These are phyloP conservation scores for Gonium pectorale DNA, from an alignment of 139 green algal genomes.

Conservation along the genomic window DNA sequence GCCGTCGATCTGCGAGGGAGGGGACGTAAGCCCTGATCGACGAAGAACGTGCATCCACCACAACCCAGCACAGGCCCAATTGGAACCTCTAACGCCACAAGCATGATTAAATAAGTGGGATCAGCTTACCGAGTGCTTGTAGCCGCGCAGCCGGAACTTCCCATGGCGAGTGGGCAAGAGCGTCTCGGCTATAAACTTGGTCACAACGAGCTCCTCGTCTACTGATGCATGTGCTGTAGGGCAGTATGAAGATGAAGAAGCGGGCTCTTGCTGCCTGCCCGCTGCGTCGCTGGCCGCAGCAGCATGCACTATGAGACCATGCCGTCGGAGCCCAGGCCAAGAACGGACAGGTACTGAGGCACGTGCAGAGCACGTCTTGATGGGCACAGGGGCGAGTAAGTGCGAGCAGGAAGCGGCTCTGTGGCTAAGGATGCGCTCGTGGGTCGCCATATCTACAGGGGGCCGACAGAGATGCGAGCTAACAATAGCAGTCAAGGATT, in stretches of 20 bases:
- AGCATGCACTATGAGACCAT: not conserved
- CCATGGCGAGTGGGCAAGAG: constrained; percentile 89
- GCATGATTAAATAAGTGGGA: not conserved
- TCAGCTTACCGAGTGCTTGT: constrained; percentile 86
- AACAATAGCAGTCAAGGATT: too few relatives aligned
- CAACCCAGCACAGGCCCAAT: too few relatives aligned
- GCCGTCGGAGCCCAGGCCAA: too few relatives aligned
- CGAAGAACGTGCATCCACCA: not conserved
- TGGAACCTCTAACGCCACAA: not conserved
- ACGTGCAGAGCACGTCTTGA: too few relatives aligned
- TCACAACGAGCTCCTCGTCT: constrained; percentile 55
- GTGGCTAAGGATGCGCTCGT: constrained; percentile 24
- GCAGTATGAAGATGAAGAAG: not conserved
- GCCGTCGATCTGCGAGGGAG: constrained; percentile 75
- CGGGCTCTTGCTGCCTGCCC: not conserved
- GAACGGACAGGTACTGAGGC: too few relatives aligned
- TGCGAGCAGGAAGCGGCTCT: constrained; percentile 30
- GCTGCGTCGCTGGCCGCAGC: not conserved
- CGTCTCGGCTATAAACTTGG: constrained; percentile 93
- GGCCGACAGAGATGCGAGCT: too few relatives aligned
- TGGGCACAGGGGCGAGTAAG: not conserved
- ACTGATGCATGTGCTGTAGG: constrained; percentile 14
- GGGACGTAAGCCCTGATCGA: too few relatives aligned
- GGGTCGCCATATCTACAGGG: constrained; percentile 27
- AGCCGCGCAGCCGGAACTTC: constrained; percentile 89